Evolutionary conservation across 1,139 yeast species (phyloP), one percentile per base, ranked within the genome.

Genomic region (Hansenula sp.): DNA sequence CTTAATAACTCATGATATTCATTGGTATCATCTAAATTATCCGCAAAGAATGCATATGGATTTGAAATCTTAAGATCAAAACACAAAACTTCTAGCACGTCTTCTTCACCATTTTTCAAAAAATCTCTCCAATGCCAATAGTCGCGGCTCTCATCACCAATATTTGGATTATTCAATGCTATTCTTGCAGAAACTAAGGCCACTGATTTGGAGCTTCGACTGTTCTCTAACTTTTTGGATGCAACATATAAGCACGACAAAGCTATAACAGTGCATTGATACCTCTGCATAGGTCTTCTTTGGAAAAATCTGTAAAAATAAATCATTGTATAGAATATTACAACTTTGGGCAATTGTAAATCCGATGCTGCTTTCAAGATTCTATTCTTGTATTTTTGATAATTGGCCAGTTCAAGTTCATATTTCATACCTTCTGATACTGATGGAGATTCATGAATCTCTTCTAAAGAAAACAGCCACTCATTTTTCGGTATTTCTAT

Each of bases 1-100:
- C 24, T 36, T 3, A 39, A n/a, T 3, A 11, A 12, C 7, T 10
- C 13, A 25, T 24, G 29, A 4, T 19, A 16, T 12, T n/a, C 13
- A 9, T 21, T 14, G 9, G n/a, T 8, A 1, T 27, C 28, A 14
- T n/a, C 28, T 10, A 34, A 20, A 7, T 34, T 29, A 6, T 29
- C 30, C 8, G n/a, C 16, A n/a, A 27, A 20, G 30, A 25, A 42
- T 36, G 27, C 26, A 22, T 39, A 43, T 2, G 57, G 57, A 16
- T 47, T 43, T 3, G 35, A 30, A 1, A 52, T 14, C 25, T 41
- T 44, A 20, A 52, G 40, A 34, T 53, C 57, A 32, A 48, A 53
- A 21, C 56, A 52, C 2, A 53, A 41, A 8, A 35, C 44, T 6
- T 51, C 55, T 51, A 52, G 45, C 9, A 52, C 42, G 3, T 26